Evolutionary conservation across 2,329 filamentous ascomycete genomes (phyloP).

Genomic region (Stenocarpella maydis): DNA sequence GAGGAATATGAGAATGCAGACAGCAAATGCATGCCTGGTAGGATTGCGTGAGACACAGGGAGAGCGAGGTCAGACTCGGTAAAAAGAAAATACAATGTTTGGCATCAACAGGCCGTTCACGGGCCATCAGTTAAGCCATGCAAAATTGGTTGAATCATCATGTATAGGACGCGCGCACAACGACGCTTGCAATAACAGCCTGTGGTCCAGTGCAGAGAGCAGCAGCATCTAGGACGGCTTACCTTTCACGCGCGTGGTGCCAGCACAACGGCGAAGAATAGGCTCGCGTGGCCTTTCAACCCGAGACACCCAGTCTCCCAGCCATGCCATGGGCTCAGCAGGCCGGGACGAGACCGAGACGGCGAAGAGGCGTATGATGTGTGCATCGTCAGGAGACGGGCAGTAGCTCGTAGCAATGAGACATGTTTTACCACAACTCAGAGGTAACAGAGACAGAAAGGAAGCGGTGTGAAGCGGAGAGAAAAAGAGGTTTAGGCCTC

Average conservation of each 20-base stretch:
- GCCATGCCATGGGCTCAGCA: background rate
- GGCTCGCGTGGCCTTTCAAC: background rate
- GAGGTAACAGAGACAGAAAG: background rate
- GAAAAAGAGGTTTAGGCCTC: background rate
- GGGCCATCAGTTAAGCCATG: slow-evolving; percentile 38
- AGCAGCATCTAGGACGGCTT: background rate
- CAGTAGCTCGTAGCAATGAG: background rate
- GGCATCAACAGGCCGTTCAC: slow-evolving; percentile 36
- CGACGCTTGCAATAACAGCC: no score
- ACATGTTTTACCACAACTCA: background rate
- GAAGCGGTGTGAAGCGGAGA: background rate
- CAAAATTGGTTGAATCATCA: slow-evolving; percentile 33
- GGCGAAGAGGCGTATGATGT: background rate
- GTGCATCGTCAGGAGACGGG: background rate
- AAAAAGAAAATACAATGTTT: slow-evolving; percentile 25
- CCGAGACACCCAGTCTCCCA: background rate
- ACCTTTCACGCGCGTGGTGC: background rate
- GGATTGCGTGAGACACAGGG: background rate
- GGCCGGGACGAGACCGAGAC: background rate
- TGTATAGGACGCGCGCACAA: background rate
- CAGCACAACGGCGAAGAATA: no score
- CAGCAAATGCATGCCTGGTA: background rate
- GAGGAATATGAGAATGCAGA: background rate
- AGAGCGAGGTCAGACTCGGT: slow-evolving; percentile 10
- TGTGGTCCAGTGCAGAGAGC: no score